These are phyloP conservation scores for Candida wancherniae DNA, from an alignment of 805 yeast species.

Conservation along the genomic window DNA sequence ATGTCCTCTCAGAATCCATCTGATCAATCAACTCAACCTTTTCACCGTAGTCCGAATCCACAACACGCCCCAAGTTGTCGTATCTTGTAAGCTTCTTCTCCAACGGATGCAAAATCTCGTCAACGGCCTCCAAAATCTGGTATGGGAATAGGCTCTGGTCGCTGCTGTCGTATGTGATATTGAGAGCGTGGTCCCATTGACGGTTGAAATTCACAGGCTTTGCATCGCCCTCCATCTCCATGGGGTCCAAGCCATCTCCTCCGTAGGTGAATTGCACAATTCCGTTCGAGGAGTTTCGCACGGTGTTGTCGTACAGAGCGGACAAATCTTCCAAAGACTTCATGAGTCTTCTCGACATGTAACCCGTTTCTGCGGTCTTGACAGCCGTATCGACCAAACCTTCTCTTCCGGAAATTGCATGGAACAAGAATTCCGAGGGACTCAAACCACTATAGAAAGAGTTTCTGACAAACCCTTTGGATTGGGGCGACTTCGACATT, in stretches of 20 bases:
- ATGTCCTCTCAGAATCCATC: constrained; percentile 80
- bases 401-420: constrained; percentile 99
- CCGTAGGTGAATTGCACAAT: constrained; percentile 97
- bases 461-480: constrained; percentile 96
- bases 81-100: constrained; percentile 56
- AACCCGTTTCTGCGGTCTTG: constrained; percentile 98
- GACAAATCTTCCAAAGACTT: constrained; percentile 95
- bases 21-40: constrained; percentile 72
- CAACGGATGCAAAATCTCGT: constrained; percentile 55
- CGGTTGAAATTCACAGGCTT: constrained; percentile 88
- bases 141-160: constrained; percentile 65
- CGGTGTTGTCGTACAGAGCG: constrained; percentile 88
- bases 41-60: constrained; percentile 37
- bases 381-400: constrained; percentile 99
- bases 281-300: constrained; percentile 91
- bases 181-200: constrained; percentile 90
- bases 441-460: constrained; percentile 96
- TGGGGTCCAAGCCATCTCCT: constrained; percentile 97
- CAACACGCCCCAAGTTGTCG: constrained; percentile 67
- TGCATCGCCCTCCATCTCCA: constrained; percentile 99
- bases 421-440: constrained; percentile 98
- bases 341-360: constrained; percentile 97
- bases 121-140: constrained; percentile 53
- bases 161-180: constrained; percentile 56
- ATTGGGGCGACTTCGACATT: constrained; percentile 93